Base-by-base conservation (phyloP, 805 yeast species). In the Tetrapisispora pingtungensis region DNA sequence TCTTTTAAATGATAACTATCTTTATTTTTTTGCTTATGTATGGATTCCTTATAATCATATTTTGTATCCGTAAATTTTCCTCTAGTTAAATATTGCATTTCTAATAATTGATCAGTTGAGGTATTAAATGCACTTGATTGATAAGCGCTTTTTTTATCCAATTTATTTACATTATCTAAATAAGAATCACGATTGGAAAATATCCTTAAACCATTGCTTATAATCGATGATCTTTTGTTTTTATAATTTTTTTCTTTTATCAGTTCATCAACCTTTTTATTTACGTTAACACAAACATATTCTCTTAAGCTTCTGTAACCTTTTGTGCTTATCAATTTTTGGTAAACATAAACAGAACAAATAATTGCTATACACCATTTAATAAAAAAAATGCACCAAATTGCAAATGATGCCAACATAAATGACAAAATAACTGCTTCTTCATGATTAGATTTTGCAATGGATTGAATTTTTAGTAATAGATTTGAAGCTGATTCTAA, bases 381-480 rank as follows among this genome's bases (percentile, higher is more conserved):
- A 42, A 75, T 55, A 47, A 82, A 72, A 68, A 84, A 83, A 43
- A 83, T 62, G 12, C 78, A 66, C 89, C 93, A 87, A 52, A 87
- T 73, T 14, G 75, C 59, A 53, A 87, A 77, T 1, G 95, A 83
- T 46, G 83, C 71, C 33, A 82, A 69, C 90, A 86, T 85, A 51
- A 83, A 72, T 24, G 86, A 75, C 22, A 87, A 59, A 20, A 86
- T 73, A n/a, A 86, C 65, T 2, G 94, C 85, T 55, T 84, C 81
- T 36, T 72, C 66, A 49, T 75, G 64, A 56, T 83, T 80, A 13
- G 76, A 69, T 14, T 67, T 59, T n/a, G 90, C 86, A 14, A 84
- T 75, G 3, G 61, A 50, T 49, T 69, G 67, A 39, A 86, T 72
- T 36, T 79, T 76, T 7, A 58, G 50, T 32, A 73, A 66, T 62